Evolutionary conservation across 2,329 filamentous ascomycete species (phyloP).

Genomic region (Xylariaceae sp.): DNA sequence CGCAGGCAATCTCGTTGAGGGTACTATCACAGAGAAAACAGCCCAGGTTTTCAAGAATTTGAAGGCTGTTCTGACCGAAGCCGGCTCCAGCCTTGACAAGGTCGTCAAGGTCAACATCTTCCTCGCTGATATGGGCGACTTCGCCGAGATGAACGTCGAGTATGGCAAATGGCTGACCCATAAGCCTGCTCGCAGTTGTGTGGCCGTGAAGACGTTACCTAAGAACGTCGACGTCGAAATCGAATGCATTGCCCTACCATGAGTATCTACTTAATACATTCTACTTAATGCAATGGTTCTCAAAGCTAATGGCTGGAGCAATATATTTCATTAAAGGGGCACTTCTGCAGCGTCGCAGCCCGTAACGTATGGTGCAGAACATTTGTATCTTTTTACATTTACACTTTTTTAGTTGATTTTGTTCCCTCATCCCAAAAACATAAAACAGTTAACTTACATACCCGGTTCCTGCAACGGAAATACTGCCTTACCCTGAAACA

Average conservation of each 20-base stretch:
- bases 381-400: too few species aligned
- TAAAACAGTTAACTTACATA: too few species aligned
- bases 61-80: constrained; percentile 76
- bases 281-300: too few species aligned
- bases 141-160: constrained; percentile 80
- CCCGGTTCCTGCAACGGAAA: too few species aligned
- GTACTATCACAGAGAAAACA: constrained; percentile 63
- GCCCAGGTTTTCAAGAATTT: constrained; percentile 70
- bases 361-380: too few species aligned
- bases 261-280: constrained; percentile 3
- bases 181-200: constrained; percentile 85
- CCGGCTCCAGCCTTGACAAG: constrained; percentile 72
- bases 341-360: too few species aligned
- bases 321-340: too few species aligned
- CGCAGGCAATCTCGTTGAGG: constrained; percentile 54
- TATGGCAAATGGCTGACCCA: constrained; percentile 81
- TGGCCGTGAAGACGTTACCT: constrained; percentile 84
- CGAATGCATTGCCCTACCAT: constrained; percentile 75
- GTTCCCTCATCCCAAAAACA: too few species aligned
- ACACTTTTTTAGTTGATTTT: too few species aligned
- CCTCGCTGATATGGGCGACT: constrained; percentile 86
- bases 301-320: too few species aligned
- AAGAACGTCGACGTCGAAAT: constrained; percentile 88
- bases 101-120: constrained; percentile 94
- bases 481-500: too few species aligned